These are phyloP conservation scores for Pseudocercospora eumusae DNA, from an alignment of 2,329 filamentous ascomycete genomes.

Conservation along the genomic window DNA sequence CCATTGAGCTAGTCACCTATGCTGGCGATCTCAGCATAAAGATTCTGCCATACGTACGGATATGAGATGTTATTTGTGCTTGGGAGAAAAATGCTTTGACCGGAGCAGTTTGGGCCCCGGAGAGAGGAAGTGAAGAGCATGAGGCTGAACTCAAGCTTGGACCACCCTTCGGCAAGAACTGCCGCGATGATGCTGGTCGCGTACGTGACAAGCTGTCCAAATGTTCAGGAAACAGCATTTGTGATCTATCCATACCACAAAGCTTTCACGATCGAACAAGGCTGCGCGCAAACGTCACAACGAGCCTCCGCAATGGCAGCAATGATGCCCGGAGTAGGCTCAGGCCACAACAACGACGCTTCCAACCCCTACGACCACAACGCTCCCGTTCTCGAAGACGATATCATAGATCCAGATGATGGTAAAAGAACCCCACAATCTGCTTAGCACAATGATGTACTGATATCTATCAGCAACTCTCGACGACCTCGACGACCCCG, in stretches of 20 bases:
- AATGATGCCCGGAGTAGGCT: constrained; percentile 25
- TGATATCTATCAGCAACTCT: constrained; percentile 64
- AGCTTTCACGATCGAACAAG: neutral
- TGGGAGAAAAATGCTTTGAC: too few relatives aligned
- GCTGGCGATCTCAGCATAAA: too few relatives aligned
- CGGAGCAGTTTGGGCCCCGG: too few relatives aligned
- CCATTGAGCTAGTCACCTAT: too few relatives aligned
- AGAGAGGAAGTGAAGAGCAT: neutral
- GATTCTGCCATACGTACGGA: too few relatives aligned
- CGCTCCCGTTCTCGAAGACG: constrained; percentile 50
- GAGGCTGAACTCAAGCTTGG: neutral
- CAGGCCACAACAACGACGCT: constrained; percentile 20
- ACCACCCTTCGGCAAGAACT: neutral
- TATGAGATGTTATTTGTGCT: too few relatives aligned
- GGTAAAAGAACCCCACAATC: constrained; percentile 39
- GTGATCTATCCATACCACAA: neutral
- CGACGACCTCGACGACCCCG: constrained; percentile 69
- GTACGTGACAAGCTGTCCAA: neutral
- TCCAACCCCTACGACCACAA: constrained; percentile 46
- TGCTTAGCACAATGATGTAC: neutral
- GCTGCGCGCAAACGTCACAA: neutral
- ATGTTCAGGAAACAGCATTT: neutral
- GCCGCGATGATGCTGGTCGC: neutral
- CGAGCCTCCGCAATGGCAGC: constrained; percentile 23
- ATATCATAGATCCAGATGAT: constrained; percentile 57